Base-by-base conservation (phyloP, 2,329 filamentous ascomycete species). In the Arthroderma sp. region DNA sequence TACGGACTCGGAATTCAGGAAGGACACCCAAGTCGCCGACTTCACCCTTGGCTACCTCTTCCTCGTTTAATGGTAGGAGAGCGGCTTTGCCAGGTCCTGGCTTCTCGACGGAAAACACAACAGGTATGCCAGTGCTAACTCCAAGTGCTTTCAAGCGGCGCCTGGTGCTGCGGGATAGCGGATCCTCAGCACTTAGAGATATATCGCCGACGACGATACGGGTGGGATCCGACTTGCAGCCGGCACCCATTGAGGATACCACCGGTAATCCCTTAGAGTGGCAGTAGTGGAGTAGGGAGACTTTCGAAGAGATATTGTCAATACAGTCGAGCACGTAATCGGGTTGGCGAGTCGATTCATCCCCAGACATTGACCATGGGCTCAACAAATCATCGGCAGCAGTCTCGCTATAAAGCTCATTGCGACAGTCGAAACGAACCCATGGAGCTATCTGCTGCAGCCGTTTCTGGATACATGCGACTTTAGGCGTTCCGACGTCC, bases 221-320 rank as follows among this genome's bases (percentile, higher is more conserved):
- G 0, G 88, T 96, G 1, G 79, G 79, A 54, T 82, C 78, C 3
- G 85, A 89, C 69, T 96, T 98, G 65, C 86, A 95, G 0, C 87
- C 91, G 0, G 91, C 91, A 1, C 91, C 91, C 88, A 96, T 96
- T 30, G 86, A 85, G 10, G 86, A 91, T 50, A 98, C 88, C 29
- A 98, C 86, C 1, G 79, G 81, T 28, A 96, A 69, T 1, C 74
- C 71, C 58, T 86, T 75, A 49, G 80, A 75, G 59, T 88, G 74
- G 65, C 91, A 98, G 66, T 93, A 94, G 56, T 86, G 80, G 36
- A 98, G 71, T 44, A 98, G 69, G 11, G 81, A 83, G 3, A 98
- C 89, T 67, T 98, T 98, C 44, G 86, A 94, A 42, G 94, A 85
- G 50, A 98, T 96, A 59, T 98, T 96, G 64, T 98, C 91, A 53